Conservation (phyloP, 805 yeast species). For the Hanseniaspora lindneri region DNA sequence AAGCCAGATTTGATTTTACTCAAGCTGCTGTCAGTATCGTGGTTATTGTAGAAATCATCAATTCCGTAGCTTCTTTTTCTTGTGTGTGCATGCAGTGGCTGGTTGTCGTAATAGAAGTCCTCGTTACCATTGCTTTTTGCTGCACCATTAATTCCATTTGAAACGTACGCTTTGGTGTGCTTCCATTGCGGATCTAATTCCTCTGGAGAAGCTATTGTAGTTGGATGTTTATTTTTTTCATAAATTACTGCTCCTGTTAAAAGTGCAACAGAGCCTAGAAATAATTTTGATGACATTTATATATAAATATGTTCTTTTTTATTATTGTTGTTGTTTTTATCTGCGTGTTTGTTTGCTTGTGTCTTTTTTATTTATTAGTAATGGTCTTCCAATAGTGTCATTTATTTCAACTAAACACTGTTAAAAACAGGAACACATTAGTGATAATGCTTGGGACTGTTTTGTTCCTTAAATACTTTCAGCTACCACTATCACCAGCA, state of each 20-base stretch:
- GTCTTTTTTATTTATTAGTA: too few species aligned
- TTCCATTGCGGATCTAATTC: not conserved
- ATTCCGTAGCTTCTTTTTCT: not conserved
- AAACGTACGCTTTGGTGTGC: not conserved
- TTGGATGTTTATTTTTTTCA: constrained; percentile 21
- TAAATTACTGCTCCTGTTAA: constrained; percentile 24
- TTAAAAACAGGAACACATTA: too few species aligned
- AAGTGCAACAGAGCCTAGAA: constrained; percentile 24
- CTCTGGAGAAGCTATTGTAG: constrained; percentile 16
- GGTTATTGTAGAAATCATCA: not conserved
- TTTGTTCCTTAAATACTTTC: too few species aligned
- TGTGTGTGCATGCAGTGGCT: not conserved
- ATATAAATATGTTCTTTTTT: too few species aligned
- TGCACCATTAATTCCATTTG: not conserved
- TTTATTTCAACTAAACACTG: too few species aligned
- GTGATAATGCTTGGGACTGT: too few species aligned
- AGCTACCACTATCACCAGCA: too few species aligned
- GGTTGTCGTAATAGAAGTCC: constrained; percentile 14
- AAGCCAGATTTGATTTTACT: constrained; percentile 19
- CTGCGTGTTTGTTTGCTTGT: not conserved
- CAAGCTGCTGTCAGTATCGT: not conserved
- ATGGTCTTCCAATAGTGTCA: too few species aligned
- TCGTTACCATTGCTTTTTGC: constrained; percentile 5
- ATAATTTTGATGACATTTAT: constrained; percentile 21
- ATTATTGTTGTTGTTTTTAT: not conserved